These are phyloP conservation scores for Plasmodium gallinaceum DNA, from an alignment of 169 alveolate species.

Conservation along the genomic window DNA sequence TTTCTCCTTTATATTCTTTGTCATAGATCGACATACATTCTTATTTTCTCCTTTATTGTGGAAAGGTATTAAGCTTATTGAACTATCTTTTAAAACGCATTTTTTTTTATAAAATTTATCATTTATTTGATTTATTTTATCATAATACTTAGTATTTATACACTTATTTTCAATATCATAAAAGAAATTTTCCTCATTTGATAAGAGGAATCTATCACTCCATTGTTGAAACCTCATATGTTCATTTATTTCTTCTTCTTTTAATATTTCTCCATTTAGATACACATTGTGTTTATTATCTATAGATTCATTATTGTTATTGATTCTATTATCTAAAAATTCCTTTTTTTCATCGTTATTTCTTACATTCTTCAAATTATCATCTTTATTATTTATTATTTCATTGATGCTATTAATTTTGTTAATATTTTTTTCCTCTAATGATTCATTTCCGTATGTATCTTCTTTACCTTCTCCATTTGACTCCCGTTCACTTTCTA, in stretches of 20 bases:
- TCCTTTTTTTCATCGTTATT: not conserved
- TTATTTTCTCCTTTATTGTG: slow-evolving; percentile 12
- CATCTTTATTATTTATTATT: not conserved
- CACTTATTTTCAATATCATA: slow-evolving; percentile 47
- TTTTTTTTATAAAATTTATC: slow-evolving; percentile 28
- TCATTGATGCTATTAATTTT: not conserved
- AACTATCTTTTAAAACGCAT: slow-evolving; percentile 7
- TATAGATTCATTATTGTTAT: not conserved
- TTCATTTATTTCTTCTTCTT: slow-evolving; percentile 73
- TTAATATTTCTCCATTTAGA: slow-evolving; percentile 67
- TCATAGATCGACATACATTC: slow-evolving; percentile 17
- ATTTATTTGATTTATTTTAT: slow-evolving; percentile 63
- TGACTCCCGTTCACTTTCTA: not conserved
- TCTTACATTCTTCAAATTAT: not conserved
- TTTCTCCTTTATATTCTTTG: slow-evolving; percentile 21
- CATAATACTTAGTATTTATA: slow-evolving; percentile 44
- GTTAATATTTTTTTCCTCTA: not conserved
- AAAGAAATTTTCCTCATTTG: slow-evolving; percentile 11
- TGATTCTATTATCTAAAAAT: not conserved
- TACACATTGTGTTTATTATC: not conserved
- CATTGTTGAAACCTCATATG: slow-evolving; percentile 75
- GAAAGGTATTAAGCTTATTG: slow-evolving; percentile 36
- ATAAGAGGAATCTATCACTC: slow-evolving; percentile 45
- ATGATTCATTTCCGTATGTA: not conserved
- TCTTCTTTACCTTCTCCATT: not conserved